These are phyloP conservation scores for Solanum medicagineum DNA, from an alignment of 257 asterid species.

Conservation along the genomic window DNA sequence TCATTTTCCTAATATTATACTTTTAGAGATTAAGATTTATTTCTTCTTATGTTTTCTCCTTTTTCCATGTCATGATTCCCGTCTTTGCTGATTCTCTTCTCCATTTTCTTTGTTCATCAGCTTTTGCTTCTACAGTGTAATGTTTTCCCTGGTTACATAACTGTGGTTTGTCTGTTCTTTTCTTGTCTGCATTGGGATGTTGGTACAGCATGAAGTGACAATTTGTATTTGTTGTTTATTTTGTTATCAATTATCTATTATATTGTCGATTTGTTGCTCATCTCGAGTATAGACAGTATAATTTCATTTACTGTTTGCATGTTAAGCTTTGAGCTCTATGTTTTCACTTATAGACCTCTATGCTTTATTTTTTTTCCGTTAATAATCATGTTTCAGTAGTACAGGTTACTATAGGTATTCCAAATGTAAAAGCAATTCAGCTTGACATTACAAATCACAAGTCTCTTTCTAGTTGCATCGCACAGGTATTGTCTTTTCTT, in stretches of 20 bases:
- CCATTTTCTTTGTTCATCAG: neutral
- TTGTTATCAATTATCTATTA: neutral
- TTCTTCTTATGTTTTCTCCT: neutral
- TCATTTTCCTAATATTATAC: neutral
- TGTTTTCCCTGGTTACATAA: neutral
- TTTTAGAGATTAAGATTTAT: neutral
- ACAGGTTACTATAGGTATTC: constrained; percentile 66
- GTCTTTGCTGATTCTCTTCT: neutral
- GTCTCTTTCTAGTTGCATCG: constrained; percentile 32
- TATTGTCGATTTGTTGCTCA: neutral
- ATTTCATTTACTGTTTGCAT: neutral
- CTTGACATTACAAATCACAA: constrained; percentile 54
- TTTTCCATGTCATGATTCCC: neutral
- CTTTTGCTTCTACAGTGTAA: neutral
- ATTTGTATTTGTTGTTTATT: neutral
- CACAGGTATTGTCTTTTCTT: constrained; percentile 35
- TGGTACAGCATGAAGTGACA: neutral
- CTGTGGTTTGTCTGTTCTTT: neutral
- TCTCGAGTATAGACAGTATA: neutral
- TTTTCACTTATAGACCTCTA: neutral
- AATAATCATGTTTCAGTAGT: neutral
- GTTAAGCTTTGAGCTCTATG: neutral
- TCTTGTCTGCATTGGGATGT: neutral
- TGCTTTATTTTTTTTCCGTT: neutral
- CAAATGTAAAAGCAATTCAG: constrained; percentile 69